These are phyloP conservation scores for Pleurozium schreberi DNA, from an alignment of 225 moss, liverwort and hornwort species.

Conservation along the genomic window DNA sequence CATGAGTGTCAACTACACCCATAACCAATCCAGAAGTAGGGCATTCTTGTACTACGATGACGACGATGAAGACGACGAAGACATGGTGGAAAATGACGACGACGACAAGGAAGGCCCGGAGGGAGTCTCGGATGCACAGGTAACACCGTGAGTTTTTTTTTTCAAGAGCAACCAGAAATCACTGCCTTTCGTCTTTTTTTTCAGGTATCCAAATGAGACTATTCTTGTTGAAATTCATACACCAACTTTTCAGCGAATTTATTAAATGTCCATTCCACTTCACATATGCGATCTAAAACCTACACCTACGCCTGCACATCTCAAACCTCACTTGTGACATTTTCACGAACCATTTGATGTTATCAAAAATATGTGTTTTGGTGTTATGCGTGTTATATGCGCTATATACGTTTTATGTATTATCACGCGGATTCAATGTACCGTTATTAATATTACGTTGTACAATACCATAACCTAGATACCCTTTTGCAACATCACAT, in stretches of 20 bases:
- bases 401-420: neutral
- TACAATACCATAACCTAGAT: neutral
- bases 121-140: conserved; percentile 15
- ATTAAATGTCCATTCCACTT: neutral
- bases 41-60: no score
- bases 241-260: neutral
- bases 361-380: neutral
- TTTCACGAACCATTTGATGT: neutral
- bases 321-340: neutral
- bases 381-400: neutral
- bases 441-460: neutral
- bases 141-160: neutral
- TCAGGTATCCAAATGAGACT: neutral
- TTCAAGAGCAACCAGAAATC: neutral
- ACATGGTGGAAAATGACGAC: conserved; percentile 22
- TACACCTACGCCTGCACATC: neutral
- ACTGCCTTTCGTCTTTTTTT: neutral
- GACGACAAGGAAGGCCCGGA: conserved; percentile 34
- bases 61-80: conserved; percentile 29
- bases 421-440: neutral
- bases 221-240: neutral
- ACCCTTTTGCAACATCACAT: neutral
- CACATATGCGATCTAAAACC: neutral
- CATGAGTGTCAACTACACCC: no score
- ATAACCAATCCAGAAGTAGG: no score